Evolutionary conservation across 2,329 filamentous ascomycete species (phyloP).

Genomic region (Sarocladium kiliense): DNA sequence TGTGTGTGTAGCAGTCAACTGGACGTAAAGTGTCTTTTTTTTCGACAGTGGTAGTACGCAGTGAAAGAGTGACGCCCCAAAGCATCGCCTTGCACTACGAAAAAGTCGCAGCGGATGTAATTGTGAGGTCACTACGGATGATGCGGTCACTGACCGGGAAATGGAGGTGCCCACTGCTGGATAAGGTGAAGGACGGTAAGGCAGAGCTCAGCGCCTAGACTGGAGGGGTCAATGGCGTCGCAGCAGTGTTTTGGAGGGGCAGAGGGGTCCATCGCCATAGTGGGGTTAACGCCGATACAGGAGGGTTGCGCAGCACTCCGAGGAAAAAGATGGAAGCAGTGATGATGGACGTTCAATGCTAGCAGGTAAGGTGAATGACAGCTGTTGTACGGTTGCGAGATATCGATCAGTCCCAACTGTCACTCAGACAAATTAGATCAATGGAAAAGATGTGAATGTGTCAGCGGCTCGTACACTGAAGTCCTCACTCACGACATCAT

Average conservation of each 20-base stretch:
- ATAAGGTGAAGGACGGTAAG: neutral
- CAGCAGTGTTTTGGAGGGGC: conserved; percentile 2
- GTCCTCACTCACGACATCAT: neutral
- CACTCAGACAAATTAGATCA: too few species aligned
- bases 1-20: too few species aligned
- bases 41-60: too few species aligned
- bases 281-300: neutral
- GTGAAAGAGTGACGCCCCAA: too few species aligned
- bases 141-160: neutral
- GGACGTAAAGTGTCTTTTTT: too few species aligned
- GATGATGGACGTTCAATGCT: too few species aligned
- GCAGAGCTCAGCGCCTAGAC: neutral
- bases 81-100: too few species aligned
- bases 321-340: neutral
- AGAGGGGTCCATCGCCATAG: neutral
- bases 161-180: neutral
- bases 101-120: too few species aligned
- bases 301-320: neutral
- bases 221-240: neutral
- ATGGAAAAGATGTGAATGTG: neutral
- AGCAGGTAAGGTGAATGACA: too few species aligned
- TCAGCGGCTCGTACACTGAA: neutral
- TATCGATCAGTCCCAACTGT: too few species aligned
- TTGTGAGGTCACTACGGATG: neutral
- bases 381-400: too few species aligned